Conservation (phyloP, 345 rosid genomes). For the Arabidopsis arenosa region DNA sequence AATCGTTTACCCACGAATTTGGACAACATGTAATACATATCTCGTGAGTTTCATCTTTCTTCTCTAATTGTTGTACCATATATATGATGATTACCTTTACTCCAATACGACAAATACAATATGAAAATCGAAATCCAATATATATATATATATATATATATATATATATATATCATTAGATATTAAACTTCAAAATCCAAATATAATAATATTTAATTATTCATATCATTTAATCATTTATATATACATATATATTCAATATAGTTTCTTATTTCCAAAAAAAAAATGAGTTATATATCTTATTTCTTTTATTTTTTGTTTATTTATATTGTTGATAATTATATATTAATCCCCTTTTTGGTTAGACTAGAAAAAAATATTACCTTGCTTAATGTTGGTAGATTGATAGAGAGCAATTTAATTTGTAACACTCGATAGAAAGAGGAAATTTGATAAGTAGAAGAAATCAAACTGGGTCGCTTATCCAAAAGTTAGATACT, state of each 20-base stretch:
- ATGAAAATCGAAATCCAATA: conserved; percentile 8
- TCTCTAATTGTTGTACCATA: conserved; percentile 34
- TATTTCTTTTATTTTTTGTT: background rate
- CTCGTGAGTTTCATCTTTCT: conserved; percentile 43
- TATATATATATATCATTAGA: background rate
- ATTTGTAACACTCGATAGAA: background rate
- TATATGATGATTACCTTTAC: conserved; percentile 42
- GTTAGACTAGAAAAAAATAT: no score
- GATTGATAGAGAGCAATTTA: background rate
- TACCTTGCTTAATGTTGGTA: background rate
- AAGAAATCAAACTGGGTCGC: conserved; percentile 2
- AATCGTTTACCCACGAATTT: conserved; percentile 42
- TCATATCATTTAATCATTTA: background rate
- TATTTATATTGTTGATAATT: background rate
- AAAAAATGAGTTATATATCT: background rate
- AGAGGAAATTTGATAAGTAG: background rate
- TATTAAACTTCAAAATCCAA: background rate
- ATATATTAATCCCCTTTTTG: background rate
- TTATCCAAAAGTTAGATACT: background rate
- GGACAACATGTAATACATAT: conserved; percentile 42
- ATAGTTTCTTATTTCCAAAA: background rate
- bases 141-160: background rate
- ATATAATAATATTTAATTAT: background rate
- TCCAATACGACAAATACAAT: conserved; percentile 25
- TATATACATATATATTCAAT: background rate